Evolutionary conservation across 208 protist species (phyloP).

Genomic region (Leptomonas seymouri): DNA sequence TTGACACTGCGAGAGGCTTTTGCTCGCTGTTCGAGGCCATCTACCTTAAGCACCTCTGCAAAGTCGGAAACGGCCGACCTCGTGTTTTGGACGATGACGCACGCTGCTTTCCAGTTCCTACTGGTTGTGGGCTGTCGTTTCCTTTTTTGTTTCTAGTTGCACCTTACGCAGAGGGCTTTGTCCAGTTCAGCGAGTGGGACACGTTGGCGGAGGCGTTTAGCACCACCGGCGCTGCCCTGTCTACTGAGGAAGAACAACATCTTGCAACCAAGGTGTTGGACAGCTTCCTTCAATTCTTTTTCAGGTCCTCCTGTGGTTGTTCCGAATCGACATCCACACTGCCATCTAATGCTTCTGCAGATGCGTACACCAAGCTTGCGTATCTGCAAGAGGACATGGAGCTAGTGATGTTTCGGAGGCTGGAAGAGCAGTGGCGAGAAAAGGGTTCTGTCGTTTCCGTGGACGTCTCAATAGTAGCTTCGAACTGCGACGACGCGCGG

Average conservation of each 20-base stretch:
- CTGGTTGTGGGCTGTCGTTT: slow-evolving; percentile 54
- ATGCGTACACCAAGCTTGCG: slow-evolving; percentile 19
- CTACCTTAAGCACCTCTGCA: slow-evolving; percentile 53
- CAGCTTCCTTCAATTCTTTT: slow-evolving; percentile 58
- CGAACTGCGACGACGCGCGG: neutral
- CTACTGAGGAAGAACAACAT: slow-evolving; percentile 21
- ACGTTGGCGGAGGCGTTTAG: slow-evolving; percentile 23
- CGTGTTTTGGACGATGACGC: neutral
- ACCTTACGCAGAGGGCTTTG: slow-evolving; percentile 73
- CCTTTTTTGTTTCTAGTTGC: slow-evolving; percentile 73
- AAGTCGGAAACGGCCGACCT: slow-evolving; percentile 7
- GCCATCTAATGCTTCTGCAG: neutral
- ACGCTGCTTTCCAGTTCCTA: neutral
- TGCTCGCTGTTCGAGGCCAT: slow-evolving; percentile 69
- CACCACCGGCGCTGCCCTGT: slow-evolving; percentile 23
- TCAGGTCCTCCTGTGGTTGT: slow-evolving; percentile 31
- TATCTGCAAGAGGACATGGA: slow-evolving; percentile 61
- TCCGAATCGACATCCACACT: slow-evolving; percentile 16
- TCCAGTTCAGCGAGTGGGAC: slow-evolving; percentile 45
- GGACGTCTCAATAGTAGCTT: neutral
- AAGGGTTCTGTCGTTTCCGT: slow-evolving; percentile 10
- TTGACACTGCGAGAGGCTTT: slow-evolving; percentile 59
- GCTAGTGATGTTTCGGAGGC: slow-evolving; percentile 45
- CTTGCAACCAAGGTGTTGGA: slow-evolving; percentile 28
- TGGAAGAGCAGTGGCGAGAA: slow-evolving; percentile 27